Base-by-base conservation (phyloP, 768 basidiomycete species). In the Auricularia heimuer region DNA sequence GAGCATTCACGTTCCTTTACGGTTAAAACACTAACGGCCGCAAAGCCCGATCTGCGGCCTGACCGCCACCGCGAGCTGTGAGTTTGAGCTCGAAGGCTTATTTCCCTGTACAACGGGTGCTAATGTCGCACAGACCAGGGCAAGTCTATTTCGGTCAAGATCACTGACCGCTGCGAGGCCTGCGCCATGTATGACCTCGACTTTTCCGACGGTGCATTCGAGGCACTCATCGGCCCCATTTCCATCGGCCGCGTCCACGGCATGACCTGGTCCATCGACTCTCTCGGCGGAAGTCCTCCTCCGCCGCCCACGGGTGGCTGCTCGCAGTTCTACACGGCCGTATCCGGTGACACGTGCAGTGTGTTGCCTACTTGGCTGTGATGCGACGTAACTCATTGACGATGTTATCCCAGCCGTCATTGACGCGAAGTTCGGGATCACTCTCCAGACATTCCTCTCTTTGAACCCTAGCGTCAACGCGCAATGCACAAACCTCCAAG, bases 131-230 rank as follows among this genome's bases (percentile, higher is more conserved):
- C 18, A 67, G 69, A 67, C 62, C 67, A 73, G 60, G 72, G 71
- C 51, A 69, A 70, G 37, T 62, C 71, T 12, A 71, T 74, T 54
- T 69, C 65, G 12, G 73, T 74, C 18, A 66, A 66, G 33, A 71
- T 76, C 62, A 69, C 67, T 29, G 76, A 77, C 69, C 63, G 70
- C 21, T 76, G 76, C 63, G 65, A 63, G 1, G 74, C 72, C 11
- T 77, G 76, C 62, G 71, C 68, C 0, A 54, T 60, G 37, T 64
- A 61, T 62, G 68, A 69, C 69, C 63, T 73, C 61, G 60, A 47
- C n/a, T 44, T 34, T 16, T 63, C 47, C 6, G 18, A 16, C 18
- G 21, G 47, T 18, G 47, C 47, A 16, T 51, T 51, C 47, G 18
- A 51, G 21, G 47, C 47, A 18, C 47, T 51, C 47, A 18, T 51